Conservation (phyloP, 1,284 basidiomycete genomes). For the Psilocybe mexicana region DNA sequence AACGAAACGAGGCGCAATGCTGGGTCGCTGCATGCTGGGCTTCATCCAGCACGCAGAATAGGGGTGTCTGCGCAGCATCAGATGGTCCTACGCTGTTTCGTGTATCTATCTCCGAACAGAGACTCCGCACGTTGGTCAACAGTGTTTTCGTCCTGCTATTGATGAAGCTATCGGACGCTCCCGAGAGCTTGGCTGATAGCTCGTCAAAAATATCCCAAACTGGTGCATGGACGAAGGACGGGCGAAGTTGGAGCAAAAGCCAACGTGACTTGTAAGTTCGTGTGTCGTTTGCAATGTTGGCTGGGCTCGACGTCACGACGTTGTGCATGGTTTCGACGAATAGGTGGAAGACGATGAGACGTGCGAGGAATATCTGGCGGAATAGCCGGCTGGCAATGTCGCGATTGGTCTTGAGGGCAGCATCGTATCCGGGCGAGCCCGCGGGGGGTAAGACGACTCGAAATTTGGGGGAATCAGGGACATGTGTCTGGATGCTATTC, state of each 20-base stretch:
- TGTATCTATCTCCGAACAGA: constrained; percentile 21
- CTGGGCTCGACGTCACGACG: constrained; percentile 4
- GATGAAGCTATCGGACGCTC: constrained; percentile 30
- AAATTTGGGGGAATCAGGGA: constrained; percentile 35
- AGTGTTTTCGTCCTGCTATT: constrained; percentile 30
- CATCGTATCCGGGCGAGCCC: constrained; percentile 30
- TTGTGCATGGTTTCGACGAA: constrained; percentile 35
- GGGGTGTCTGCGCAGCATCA: constrained; percentile 26
- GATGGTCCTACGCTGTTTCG: neutral
- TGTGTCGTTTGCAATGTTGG: constrained; percentile 8
- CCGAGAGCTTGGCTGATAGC: constrained; percentile 32
- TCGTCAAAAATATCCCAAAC: constrained; percentile 40
- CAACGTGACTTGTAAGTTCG: constrained; percentile 32
- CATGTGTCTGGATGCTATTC: constrained; percentile 35
- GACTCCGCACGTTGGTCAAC: constrained; percentile 26
- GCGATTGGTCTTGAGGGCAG: constrained; percentile 33
- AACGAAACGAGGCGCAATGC: constrained; percentile 36
- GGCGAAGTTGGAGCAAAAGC: constrained; percentile 41
- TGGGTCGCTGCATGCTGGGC: constrained; percentile 41
- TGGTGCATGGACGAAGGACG: constrained; percentile 32
- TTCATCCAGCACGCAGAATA: constrained; percentile 44
- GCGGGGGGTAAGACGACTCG: constrained; percentile 28
- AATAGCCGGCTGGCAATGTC: constrained; percentile 35
- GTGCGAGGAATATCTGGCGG: constrained; percentile 37
- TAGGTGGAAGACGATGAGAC: constrained; percentile 36